phyloP scores from a whole-genome alignment of 805 yeast species.

The Myxozyma udenii region DNA sequence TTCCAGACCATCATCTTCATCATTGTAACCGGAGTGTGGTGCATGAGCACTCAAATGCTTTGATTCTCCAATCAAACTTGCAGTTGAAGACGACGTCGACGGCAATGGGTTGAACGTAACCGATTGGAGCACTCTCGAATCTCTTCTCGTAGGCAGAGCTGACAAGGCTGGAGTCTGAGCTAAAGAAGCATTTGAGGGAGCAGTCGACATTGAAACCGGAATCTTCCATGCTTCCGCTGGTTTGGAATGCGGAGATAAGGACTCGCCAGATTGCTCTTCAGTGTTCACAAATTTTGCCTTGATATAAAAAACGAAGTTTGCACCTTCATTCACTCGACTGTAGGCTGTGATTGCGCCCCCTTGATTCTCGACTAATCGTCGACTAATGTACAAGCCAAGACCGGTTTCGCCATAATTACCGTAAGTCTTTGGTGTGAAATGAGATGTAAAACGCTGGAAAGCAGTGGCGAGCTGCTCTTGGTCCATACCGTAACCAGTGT shows the following conservation, averaged over 20 bases:
- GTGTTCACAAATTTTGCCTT: conserved; percentile 35
- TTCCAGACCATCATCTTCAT: neutral
- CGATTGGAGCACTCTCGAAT: too few species aligned
- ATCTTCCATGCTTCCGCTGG: too few species aligned
- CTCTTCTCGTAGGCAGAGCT: too few species aligned
- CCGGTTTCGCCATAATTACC: conserved; percentile 92
- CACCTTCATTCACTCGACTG: conserved; percentile 76
- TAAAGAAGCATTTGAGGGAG: too few species aligned
- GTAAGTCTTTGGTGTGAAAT: conserved; percentile 87
- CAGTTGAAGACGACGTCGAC: too few species aligned
- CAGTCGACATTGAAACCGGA: too few species aligned
- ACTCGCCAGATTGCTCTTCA: too few species aligned
- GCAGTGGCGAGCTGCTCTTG: conserved; percentile 75
- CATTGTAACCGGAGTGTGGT: neutral
- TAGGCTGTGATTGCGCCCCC: conserved; percentile 74
- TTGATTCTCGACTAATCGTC: conserved; percentile 89
- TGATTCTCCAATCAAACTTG: too few species aligned
- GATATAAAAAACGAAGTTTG: conserved; percentile 75
- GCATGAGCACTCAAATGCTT: neutral
- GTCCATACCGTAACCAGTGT: conserved; percentile 93
- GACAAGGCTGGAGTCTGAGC: too few species aligned
- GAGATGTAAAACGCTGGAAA: conserved; percentile 95
- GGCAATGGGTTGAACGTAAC: too few species aligned
- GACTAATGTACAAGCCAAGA: conserved; percentile 81
- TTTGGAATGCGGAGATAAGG: too few species aligned